These are phyloP conservation scores for Liquidambar formosana DNA, from an alignment of 164 flowering plant genomes.

Conservation along the genomic window DNA sequence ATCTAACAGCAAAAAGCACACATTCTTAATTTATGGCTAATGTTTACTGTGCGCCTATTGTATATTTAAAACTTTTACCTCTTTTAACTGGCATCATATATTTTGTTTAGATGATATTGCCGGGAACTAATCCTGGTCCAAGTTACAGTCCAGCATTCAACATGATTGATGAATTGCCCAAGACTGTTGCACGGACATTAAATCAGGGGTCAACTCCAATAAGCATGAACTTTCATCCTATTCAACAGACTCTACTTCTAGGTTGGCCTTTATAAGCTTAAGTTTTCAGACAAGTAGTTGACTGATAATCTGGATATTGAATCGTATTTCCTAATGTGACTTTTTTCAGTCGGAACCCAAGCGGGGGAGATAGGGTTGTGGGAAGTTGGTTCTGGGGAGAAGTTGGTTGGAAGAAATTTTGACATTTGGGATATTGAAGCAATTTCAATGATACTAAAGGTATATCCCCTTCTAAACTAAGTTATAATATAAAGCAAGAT, in stretches of 20 bases:
- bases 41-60: neutral
- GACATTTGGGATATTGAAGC: conserved; percentile 77
- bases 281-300: neutral
- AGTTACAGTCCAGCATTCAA: conserved; percentile 52
- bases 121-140: conserved; percentile 61
- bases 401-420: conserved; percentile 54
- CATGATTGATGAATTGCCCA: conserved; percentile 76
- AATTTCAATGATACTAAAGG: conserved; percentile 72
- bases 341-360: conserved; percentile 74
- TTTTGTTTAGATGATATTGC: conserved; percentile 35
- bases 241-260: conserved; percentile 70
- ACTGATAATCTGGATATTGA: neutral
- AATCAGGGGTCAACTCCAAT: conserved; percentile 75
- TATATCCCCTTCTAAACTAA: conserved; percentile 4
- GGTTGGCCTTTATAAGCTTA: conserved; percentile 40
- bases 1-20: neutral
- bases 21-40: neutral
- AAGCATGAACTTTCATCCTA: conserved; percentile 97
- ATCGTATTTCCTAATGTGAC: neutral
- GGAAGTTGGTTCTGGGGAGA: conserved; percentile 74
- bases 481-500: neutral
- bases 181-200: conserved; percentile 52
- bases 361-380: conserved; percentile 76
- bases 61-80: too few relatives aligned
- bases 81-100: too few relatives aligned